Evolutionary conservation across 352 stramenopile genomes (phyloP).

Genomic region (Globisporangium sylvaticum): DNA sequence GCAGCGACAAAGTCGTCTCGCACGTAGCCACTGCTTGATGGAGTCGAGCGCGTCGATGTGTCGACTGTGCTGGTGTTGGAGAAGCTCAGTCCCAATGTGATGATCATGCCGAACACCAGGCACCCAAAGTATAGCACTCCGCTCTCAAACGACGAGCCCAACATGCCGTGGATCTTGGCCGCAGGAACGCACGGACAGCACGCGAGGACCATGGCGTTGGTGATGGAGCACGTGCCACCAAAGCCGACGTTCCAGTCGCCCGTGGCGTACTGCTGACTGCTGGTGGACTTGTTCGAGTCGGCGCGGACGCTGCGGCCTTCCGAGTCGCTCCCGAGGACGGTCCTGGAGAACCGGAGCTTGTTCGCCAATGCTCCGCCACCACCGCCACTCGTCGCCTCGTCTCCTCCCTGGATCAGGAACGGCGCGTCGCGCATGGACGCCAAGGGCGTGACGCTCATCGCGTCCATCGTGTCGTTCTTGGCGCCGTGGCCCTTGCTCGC

Average conservation of each 20-base stretch:
- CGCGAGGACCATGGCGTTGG: constrained; percentile 8
- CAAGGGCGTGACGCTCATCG: constrained; percentile 1
- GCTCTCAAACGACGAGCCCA: constrained; percentile 31
- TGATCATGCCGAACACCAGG: constrained; percentile 28
- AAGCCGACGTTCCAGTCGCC: constrained; percentile 6
- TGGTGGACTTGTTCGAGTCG: constrained; percentile 13
- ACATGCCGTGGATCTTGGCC: constrained; percentile 31
- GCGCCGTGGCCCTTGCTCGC: neutral
- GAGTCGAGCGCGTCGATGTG: neutral
- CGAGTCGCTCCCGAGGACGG: constrained; percentile 2
- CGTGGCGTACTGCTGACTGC: neutral
- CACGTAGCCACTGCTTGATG: neutral
- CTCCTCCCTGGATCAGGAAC: constrained; percentile 12
- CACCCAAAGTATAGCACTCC: constrained; percentile 42
- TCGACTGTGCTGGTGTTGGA: constrained; percentile 10
- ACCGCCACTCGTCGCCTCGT: neutral
- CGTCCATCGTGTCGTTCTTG: neutral
- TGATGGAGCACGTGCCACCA: neutral
- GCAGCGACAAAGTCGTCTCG: neutral
- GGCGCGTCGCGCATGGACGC: constrained; percentile 8
- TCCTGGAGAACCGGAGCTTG: constrained; percentile 13
- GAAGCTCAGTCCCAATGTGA: constrained; percentile 29
- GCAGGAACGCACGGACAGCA: constrained; percentile 42
- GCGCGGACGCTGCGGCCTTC: constrained; percentile 3
- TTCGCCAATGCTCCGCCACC: neutral